Evolutionary conservation across 345 rosid species (phyloP).

Genomic region (Balakata baccata): DNA sequence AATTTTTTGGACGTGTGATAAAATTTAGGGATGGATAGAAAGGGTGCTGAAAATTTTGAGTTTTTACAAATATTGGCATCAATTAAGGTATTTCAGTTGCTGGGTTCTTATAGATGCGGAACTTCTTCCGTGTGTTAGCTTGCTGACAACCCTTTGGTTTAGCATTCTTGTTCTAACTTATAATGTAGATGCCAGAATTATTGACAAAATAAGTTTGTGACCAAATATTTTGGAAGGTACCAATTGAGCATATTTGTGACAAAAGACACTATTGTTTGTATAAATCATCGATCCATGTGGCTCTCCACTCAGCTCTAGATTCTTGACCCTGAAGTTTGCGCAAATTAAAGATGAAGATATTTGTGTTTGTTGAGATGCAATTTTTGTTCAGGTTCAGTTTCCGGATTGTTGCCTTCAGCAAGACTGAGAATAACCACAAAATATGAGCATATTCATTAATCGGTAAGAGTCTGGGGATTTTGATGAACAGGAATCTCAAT

Average conservation of each 20-base stretch:
- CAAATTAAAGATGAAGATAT: background rate
- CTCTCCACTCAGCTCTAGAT: no score
- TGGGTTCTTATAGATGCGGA: background rate
- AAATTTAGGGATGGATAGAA: background rate
- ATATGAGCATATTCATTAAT: background rate
- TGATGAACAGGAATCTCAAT: background rate
- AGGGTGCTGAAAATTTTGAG: background rate
- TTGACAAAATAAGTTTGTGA: background rate
- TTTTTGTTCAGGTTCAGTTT: background rate
- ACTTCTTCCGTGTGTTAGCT: background rate
- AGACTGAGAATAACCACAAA: background rate
- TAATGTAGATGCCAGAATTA: background rate
- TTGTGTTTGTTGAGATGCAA: background rate
- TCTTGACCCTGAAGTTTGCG: no score
- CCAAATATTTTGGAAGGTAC: background rate
- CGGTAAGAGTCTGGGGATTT: no score
- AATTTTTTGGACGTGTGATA: no score
- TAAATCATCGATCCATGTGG: no score
- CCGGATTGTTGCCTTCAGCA: background rate
- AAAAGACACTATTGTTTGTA: no score
- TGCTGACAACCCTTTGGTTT: no score
- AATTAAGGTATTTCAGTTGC: background rate
- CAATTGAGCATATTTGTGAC: no score
- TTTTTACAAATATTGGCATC: background rate
- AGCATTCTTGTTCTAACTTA: background rate